These are phyloP conservation scores for Lichtheimia ramosa DNA, from an alignment of 371 early-diverging fungal species.

Conservation along the genomic window DNA sequence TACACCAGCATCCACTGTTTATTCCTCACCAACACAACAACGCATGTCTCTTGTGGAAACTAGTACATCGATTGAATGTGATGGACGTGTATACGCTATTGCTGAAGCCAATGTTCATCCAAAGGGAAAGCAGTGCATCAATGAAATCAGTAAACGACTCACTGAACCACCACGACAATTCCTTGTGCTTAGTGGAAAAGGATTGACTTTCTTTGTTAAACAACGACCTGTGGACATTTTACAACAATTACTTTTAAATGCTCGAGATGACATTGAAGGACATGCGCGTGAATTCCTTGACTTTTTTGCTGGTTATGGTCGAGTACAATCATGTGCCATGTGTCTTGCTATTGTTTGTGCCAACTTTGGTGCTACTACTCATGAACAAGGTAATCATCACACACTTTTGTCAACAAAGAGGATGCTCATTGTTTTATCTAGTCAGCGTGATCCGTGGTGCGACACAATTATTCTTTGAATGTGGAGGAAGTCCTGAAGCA, in stretches of 20 bases:
- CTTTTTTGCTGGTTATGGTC: conserved; percentile 64
- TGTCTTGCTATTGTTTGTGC: conserved; percentile 66
- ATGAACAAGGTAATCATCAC: conserved; percentile 15
- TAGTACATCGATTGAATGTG: conserved; percentile 36
- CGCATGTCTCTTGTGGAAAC: conserved; percentile 16
- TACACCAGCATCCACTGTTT: neutral
- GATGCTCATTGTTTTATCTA: conserved; percentile 5
- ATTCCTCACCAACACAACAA: neutral
- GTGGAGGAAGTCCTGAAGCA: conserved; percentile 61
- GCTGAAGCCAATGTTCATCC: conserved; percentile 49
- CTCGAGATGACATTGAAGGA: conserved; percentile 20
- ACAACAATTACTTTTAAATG: conserved; percentile 38
- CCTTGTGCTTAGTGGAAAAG: conserved; percentile 72
- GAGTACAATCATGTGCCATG: conserved; percentile 74
- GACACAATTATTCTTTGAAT: conserved; percentile 53
- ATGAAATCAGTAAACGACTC: conserved; percentile 66
- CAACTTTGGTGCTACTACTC: conserved; percentile 9
- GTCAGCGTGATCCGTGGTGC: conserved; percentile 35
- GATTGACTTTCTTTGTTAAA: conserved; percentile 61
- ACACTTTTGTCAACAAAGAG: neutral
- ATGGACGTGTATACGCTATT: conserved; percentile 82
- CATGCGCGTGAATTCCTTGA: conserved; percentile 43
- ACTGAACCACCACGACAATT: conserved; percentile 63
- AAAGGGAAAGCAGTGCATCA: conserved; percentile 13
- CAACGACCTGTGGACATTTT: conserved; percentile 78